Evolutionary conservation across 2,329 filamentous ascomycete species (phyloP), one percentile per base, ranked within the genome.

Genomic region (Chaetomium strumarium): DNA sequence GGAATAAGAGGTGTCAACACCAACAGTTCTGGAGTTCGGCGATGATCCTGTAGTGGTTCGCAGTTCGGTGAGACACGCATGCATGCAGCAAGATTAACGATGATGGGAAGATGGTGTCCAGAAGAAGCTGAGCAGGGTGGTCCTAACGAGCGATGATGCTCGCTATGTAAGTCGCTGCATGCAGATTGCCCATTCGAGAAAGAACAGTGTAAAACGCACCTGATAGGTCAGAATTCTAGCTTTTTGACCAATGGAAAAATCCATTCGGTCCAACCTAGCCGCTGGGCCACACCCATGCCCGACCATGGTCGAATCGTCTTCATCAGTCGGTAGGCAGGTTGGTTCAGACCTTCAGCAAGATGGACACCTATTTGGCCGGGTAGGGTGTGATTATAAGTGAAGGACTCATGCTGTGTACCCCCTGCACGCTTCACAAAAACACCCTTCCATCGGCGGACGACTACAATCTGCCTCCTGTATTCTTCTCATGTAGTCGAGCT

Each of bases 161-260:
- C 33, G 14, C 3, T 11, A 14, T 42, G 51, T 34, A 49, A 16
- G 5, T 29, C 37, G 37, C 44, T 19, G 45, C 41, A 49, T 50
- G 30, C 50, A 53, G 51, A 24, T 40, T 34, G 33, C 38, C 14
- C 17, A n/a, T n/a, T 33, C n/a, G 14, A 29, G 34, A 41, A 43
- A 33, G 40, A 40, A 20, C 29, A 39, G 33, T 17, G 34, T n/a
- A 13, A 17, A 5, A 30, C 14, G 3, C 20, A n/a, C 11, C 17
- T 52, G 38, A 59, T 60, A 62, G 57, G 62, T 10, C 24, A 24
- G 12, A 60, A 61, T 62, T 56, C 19, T 12, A 31, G 29, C 20
- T 37, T 46, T 48, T 40, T 53, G 16, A 47, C 10, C 56, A 63
- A 63, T 63, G 47, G 62, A 38, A 61, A 52, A 59, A 57, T 59